These are phyloP conservation scores for Colletotrichum nymphaeae DNA, from an alignment of 2,329 filamentous ascomycete species.

Conservation along the genomic window DNA sequence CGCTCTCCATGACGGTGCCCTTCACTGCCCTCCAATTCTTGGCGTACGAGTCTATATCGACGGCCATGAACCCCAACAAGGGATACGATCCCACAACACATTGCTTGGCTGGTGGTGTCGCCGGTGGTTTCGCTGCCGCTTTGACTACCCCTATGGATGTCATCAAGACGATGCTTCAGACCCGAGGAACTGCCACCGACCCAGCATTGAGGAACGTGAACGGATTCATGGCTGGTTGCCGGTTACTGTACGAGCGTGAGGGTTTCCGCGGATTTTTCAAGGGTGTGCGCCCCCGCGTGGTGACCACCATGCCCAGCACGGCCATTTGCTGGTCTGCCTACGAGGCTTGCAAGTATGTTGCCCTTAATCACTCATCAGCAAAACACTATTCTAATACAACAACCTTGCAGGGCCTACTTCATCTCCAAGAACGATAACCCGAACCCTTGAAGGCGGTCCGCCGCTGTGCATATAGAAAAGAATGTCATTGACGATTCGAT, in stretches of 20 bases:
- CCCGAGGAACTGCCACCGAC: conserved; percentile 85
- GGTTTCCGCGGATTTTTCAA: conserved; percentile 92
- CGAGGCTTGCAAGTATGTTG: conserved; percentile 73
- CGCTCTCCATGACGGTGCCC: conserved; percentile 97
- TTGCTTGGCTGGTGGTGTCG: conserved; percentile 90
- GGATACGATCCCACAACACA: conserved; percentile 94
- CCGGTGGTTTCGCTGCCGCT: conserved; percentile 92
- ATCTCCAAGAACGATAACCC: conserved; percentile 64
- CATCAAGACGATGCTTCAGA: conserved; percentile 97
- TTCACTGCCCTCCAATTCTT: conserved; percentile 98
- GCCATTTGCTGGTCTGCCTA: conserved; percentile 97
- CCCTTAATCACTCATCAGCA: not conserved
- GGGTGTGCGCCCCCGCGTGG: conserved; percentile 87
- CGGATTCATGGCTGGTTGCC: conserved; percentile 82
- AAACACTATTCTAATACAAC: conserved; percentile 19
- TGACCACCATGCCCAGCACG: conserved; percentile 98
- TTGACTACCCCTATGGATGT: conserved; percentile 97
- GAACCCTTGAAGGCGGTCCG: conserved; percentile 15
- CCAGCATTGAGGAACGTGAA: conserved; percentile 86
- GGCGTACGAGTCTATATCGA: conserved; percentile 96
- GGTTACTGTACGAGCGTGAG: conserved; percentile 84
- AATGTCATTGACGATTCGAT: conserved; percentile 14
- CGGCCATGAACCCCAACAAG: conserved; percentile 87
- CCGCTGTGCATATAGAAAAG: conserved; percentile 24
- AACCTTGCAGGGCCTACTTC: conserved; percentile 65